Base-by-base conservation (phyloP, 208 protist species). In the Acanthamoeba castellanii region DNA sequence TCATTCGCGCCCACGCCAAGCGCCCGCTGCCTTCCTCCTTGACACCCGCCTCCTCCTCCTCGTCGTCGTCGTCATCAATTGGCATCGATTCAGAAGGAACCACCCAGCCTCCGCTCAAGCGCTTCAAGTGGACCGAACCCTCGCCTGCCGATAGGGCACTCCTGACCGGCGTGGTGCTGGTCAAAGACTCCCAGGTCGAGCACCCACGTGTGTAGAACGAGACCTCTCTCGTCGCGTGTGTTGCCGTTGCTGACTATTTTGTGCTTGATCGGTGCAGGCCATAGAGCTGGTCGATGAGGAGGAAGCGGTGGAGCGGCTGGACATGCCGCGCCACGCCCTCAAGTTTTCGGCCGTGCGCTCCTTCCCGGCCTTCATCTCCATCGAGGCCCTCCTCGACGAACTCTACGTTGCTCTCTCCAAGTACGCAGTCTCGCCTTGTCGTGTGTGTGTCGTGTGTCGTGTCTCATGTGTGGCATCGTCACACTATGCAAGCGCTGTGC, bases 361-460 rank as follows among this genome's bases (percentile, higher is more conserved):
- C 14, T 84, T 84, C 42, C 74, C 74, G 22, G 22, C 74, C 32
- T 84, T 84, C 74, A 84, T 84, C 30, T 45, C 74, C 20, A 34
- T 84, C 13, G 74, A 84, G 74, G 74, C 74, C 42, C 74, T 84
- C 22, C 74, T 84, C 14, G 74, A 84, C 20, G 74, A 84, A 34
- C 74, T 84, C 42, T 84, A 84, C n/a, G 74, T 16, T 1, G 74
- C 74, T 34, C 74, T 84, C n/a, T 2, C 74, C 74, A 42, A 84
- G 74, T 84, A 50, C 30, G 57, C 22, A 3, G 57, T 7, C 57
- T 64, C 57, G 5, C 32, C n/a, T 52, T 84, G 2, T n/a, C 74
- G 3, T 6, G 5, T 6, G 20, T 70, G 11, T 27, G 45, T 47
- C 3, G 37, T 42, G 37, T 42, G 37, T 3, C 2, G 37, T 42